Evolutionary conservation across 768 basidiomycete genomes (phyloP), one percentile per base, ranked within the genome.

Genomic region (Psilocybe cyanescens): DNA sequence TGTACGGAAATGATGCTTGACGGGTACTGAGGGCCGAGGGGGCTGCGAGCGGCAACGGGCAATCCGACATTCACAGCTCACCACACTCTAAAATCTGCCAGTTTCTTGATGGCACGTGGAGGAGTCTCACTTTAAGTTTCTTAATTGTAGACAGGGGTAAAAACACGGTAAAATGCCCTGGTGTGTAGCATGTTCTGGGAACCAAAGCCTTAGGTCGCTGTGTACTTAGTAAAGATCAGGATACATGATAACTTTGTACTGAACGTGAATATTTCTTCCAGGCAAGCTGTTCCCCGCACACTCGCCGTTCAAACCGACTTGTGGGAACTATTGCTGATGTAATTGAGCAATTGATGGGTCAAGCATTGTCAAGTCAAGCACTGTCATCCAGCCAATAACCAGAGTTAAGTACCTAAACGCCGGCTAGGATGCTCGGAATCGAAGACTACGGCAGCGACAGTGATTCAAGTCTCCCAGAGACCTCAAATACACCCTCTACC

Each of bases 401-500:
- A 24, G 24, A 24, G 24, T 24, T 24, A 19, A 19, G 19, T 19
- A 19, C 19, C 1, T 19, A 24, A 24, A 24, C 24, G 24, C 24
- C 24, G 24, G 24, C 24, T 24, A 24, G 24, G 24, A 92, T 92
- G 89, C 83, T 92, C 63, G 89, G 89, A 33, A 80, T 93, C 60
- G 90, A 89, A 68, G 85, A 81, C 78, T 92, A 93, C 67, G 90
- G 89, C 64, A 93, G 91, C 67, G 86, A 90, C 65, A 83, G 78
- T 68, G 87, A 85, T 59, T 65, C 61, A 28, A 56, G 41, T 62
- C 29, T 52, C 67, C 39, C 44, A 65, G 61, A 19, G 53, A 35
- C 56, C 33, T 48, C 58, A 45, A 48, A 31, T 14, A 31, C 33
- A 37, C 29, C 41, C n/a, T 35, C 53, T 24, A 44, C 14, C 41